Evolutionary conservation across 306 rosid genomes (phyloP).

Genomic region (Oxytropis ochrocephala): DNA sequence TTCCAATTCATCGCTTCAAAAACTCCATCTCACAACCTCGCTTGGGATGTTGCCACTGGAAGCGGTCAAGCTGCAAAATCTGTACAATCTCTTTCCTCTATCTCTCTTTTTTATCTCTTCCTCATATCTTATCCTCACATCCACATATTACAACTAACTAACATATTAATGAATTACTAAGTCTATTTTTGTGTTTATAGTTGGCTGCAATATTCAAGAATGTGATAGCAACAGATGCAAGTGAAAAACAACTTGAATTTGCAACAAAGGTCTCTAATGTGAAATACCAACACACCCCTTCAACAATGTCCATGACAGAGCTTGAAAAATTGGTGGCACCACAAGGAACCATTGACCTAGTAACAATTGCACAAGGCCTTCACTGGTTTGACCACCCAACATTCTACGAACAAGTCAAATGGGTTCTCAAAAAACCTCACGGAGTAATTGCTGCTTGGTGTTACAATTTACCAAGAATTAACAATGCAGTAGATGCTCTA

Average conservation of each 20-base stretch:
- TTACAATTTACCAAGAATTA: slow-evolving; percentile 50
- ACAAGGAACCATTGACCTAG: slow-evolving; percentile 50
- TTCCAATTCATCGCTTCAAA: slow-evolving; percentile 64
- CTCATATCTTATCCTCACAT: too few species aligned
- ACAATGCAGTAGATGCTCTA: slow-evolving; percentile 24
- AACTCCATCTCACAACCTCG: slow-evolving; percentile 47
- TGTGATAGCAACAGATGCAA: slow-evolving; percentile 65
- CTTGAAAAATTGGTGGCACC: slow-evolving; percentile 41
- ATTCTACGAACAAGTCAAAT: slow-evolving; percentile 53
- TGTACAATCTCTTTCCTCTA: slow-evolving; percentile 19
- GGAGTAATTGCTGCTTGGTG: slow-evolving; percentile 80
- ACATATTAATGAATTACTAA: background rate
- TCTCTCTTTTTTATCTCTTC: background rate
- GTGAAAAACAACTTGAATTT: slow-evolving; percentile 46
- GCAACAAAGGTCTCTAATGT: slow-evolving; percentile 57
- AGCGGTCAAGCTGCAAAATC: slow-evolving; percentile 78
- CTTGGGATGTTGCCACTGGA: slow-evolving; percentile 91
- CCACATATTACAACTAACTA: background rate
- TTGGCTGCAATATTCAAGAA: slow-evolving; percentile 48
- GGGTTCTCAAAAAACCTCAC: slow-evolving; percentile 60
- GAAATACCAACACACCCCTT: slow-evolving; percentile 44
- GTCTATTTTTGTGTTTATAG: slow-evolving; percentile 27
- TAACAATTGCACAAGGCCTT: slow-evolving; percentile 61
- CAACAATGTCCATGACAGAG: slow-evolving; percentile 44
- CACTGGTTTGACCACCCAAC: slow-evolving; percentile 67